phyloP scores from a whole-genome alignment of 2,329 filamentous ascomycete genomes.

The Penicillium sp. region DNA sequence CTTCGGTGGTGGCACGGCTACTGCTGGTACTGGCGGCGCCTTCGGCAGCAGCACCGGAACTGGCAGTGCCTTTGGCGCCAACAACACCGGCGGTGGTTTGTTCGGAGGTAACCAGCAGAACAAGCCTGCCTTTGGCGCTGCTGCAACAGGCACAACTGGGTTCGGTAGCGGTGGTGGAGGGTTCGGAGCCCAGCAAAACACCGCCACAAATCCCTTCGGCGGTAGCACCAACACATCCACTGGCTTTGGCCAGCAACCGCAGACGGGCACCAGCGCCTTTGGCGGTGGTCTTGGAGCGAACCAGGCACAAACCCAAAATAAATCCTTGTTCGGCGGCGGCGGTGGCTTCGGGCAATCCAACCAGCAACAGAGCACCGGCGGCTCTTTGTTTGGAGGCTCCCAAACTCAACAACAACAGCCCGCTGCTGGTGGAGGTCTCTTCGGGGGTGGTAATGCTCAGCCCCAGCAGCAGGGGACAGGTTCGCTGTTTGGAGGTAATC shows the following conservation, averaged over 20 bases:
- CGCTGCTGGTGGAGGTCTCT: slow-evolving; percentile 45
- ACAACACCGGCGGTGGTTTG: slow-evolving; percentile 35
- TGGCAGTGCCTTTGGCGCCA: slow-evolving; percentile 33
- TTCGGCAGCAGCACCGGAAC: slow-evolving; percentile 30
- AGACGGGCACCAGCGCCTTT: slow-evolving; percentile 43
- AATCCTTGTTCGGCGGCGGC: slow-evolving; percentile 45
- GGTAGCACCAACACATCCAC: slow-evolving; percentile 48
- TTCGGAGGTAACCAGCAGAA: slow-evolving; percentile 49
- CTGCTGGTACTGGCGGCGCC: slow-evolving; percentile 21
- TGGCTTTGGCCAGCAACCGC: slow-evolving; percentile 50
- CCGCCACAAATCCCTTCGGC: slow-evolving; percentile 47
- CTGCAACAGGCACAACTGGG: slow-evolving; percentile 36
- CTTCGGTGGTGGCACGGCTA: slow-evolving; percentile 47
- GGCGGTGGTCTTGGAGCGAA: slow-evolving; percentile 35
- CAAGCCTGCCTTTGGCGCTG: slow-evolving; percentile 41
- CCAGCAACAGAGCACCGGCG: slow-evolving; percentile 46
- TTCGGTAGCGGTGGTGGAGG: slow-evolving; percentile 31
- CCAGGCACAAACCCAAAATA: slow-evolving; percentile 41
- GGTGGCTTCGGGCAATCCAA: slow-evolving; percentile 49
- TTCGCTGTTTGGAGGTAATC: slow-evolving; percentile 40
- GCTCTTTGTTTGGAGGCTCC: slow-evolving; percentile 49
- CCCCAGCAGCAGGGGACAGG: slow-evolving; percentile 37
- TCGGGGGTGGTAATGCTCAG: slow-evolving; percentile 39
- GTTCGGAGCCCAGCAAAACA: slow-evolving; percentile 43
- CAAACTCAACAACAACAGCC: slow-evolving; percentile 41